These are phyloP conservation scores for Penicillium subrubescens DNA, from an alignment of 495 filamentous ascomycete genomes.

Conservation along the genomic window DNA sequence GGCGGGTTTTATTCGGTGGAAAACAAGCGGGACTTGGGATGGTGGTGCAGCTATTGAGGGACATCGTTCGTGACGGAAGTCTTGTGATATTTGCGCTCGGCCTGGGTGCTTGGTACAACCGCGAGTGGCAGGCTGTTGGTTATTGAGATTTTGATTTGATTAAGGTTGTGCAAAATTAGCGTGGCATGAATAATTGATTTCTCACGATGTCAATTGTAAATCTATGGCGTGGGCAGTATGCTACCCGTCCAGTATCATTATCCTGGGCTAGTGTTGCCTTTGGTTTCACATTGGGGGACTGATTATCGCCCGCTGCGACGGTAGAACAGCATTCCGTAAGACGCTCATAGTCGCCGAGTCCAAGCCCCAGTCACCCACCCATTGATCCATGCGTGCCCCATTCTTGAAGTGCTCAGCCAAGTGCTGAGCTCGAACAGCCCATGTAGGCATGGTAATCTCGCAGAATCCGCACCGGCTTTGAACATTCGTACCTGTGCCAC, in stretches of 20 bases:
- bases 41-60: conserved; percentile 58
- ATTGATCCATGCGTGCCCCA: conserved; percentile 67
- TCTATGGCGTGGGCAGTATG: too few relatives aligned
- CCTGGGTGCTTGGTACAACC: conserved; percentile 64
- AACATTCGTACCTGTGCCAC: conserved; percentile 57
- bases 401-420: conserved; percentile 69
- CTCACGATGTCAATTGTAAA: not conserved
- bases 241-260: too few relatives aligned
- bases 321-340: conserved; percentile 63
- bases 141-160: not conserved
- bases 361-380: conserved; percentile 75
- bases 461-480: conserved; percentile 75
- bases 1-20: conserved; percentile 60
- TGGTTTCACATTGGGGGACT: not conserved
- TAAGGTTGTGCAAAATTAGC: conserved; percentile 1
- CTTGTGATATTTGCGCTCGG: conserved; percentile 82
- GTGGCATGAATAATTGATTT: conserved; percentile 1
- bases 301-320: conserved; percentile 30
- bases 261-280: too few relatives aligned
- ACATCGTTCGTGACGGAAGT: conserved; percentile 67
- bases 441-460: conserved; percentile 58
- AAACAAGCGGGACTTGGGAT: conserved; percentile 49
- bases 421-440: conserved; percentile 65
- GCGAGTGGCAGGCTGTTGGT: conserved; percentile 33
- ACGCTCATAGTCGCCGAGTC: conserved; percentile 57